These are phyloP conservation scores for Biscogniauxia mediterranea DNA, from an alignment of 2,329 filamentous ascomycete genomes.

Conservation along the genomic window DNA sequence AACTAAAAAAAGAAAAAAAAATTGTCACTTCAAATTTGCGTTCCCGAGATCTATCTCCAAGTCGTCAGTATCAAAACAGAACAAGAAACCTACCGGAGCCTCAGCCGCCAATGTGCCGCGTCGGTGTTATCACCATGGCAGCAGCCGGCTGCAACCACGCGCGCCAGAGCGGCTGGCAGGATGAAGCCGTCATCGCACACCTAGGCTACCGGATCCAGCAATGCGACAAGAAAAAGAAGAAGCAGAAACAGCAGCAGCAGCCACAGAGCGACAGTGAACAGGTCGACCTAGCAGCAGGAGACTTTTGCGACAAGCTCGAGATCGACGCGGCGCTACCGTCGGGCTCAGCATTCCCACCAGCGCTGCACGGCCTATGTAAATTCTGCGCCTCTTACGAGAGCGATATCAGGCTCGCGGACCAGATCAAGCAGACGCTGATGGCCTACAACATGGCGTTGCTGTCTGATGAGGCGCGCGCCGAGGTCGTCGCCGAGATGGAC, in stretches of 20 bases:
- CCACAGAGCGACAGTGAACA: background rate
- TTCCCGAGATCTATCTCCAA: background rate
- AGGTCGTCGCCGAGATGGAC: slow-evolving; percentile 19
- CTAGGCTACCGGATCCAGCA: slow-evolving; percentile 6
- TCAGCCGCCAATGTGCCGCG: slow-evolving; percentile 17
- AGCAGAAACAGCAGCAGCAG: background rate
- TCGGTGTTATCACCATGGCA: slow-evolving; percentile 19
- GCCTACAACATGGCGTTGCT: slow-evolving; percentile 23
- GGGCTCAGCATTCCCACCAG: background rate
- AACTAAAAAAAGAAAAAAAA: background rate
- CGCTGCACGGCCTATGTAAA: slow-evolving; percentile 20
- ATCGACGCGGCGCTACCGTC: background rate
- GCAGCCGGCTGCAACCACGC: slow-evolving; percentile 20
- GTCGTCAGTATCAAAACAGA: background rate
- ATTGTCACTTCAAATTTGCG: background rate
- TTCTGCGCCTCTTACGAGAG: slow-evolving; percentile 19
- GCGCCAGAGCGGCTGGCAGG: slow-evolving; percentile 21
- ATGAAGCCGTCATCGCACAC: slow-evolving; percentile 12
- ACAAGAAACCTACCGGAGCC: background rate
- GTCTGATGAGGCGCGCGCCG: slow-evolving; percentile 14
- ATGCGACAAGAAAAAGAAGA: background rate
- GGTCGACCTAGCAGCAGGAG: background rate
- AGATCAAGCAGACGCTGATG: slow-evolving; percentile 19
- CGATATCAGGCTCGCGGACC: slow-evolving; percentile 20
- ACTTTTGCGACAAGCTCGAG: background rate